Evolutionary conservation across 345 rosid species (phyloP).

Genomic region (Rhodamnia rubescens): DNA sequence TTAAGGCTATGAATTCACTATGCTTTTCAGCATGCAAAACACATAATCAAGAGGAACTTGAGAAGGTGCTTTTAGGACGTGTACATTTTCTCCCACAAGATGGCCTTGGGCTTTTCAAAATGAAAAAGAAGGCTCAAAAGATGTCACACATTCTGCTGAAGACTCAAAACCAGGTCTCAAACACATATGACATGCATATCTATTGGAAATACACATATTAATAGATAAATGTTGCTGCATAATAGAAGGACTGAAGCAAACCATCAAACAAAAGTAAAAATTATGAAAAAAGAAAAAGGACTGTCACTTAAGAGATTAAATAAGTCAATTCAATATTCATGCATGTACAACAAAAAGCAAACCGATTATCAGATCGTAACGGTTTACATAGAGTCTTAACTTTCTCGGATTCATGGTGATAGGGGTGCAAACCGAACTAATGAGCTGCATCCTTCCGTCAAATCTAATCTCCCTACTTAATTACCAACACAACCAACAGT

Average conservation of each 20-base stretch:
- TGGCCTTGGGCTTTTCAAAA: background rate
- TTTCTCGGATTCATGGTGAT: background rate
- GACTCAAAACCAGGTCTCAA: background rate
- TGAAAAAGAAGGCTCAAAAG: background rate
- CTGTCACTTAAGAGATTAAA: background rate
- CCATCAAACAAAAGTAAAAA: background rate
- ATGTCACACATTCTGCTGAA: background rate
- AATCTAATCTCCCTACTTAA: background rate
- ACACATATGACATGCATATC: background rate
- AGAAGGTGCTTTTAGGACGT: background rate
- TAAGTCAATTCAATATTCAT: background rate
- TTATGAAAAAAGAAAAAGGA: background rate
- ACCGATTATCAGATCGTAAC: background rate
- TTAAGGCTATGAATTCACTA: background rate
- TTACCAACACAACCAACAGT: background rate
- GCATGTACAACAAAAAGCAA: background rate
- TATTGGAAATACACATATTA: background rate
- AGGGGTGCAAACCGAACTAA: background rate
- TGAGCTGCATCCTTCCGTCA: background rate
- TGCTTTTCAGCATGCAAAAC: background rate
- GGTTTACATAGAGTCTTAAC: background rate
- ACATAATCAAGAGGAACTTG: background rate
- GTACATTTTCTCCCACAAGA: background rate
- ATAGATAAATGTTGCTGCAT: background rate
- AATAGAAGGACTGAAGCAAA: background rate